Evolutionary conservation across 2,329 filamentous ascomycete genomes (phyloP), one percentile per base, ranked within the genome.

Genomic region (Colletotrichum lini): DNA sequence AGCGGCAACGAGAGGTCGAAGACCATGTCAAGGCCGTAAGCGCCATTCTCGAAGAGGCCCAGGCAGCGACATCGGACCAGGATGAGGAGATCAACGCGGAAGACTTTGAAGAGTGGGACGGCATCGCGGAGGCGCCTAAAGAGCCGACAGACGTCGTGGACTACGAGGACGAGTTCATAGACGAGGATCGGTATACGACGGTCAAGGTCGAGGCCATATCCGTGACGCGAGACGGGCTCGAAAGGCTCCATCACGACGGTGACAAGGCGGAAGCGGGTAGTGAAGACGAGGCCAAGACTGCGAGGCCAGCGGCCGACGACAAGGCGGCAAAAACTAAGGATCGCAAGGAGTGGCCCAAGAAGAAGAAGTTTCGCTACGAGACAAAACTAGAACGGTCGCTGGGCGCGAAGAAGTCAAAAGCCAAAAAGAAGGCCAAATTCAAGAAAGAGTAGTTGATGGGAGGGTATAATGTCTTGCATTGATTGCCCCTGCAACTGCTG

Each of bases 151-250:
- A 87, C 49, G 86, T 90, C 26, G 83, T 96, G 54, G 91, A 97
- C 79, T 91, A 94, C 75, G 93, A 98, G 80, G 95, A 96, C 75
- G 95, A 98, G 81, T 99, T 98, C 82, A 90, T 98, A 74, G 96
- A 99, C 80, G 96, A 98, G 80, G 96, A 98, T 81, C 93, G 93
- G 79, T 98, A 94, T 80, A 98, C 96, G 0, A 98, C 94, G 0
- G 96, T 99, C 35, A 98, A 94, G 0, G 91, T 99, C 1, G 96
- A 98, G 80, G 92, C 93, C 13, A 94, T 99, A 75, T 92, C 92
- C 73, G 89, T 97, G 18, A 92, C 93, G 15, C 90, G 90, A 75
- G 90, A 95, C 66, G 94, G 94, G 0, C 83, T 97, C 58, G 86
- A 89, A 69, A 91, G 89, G 76, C 49, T 74, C 80, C 83, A 73